Evolutionary conservation across 805 yeast genomes (phyloP).

Genomic region (Danielozyma ontarioensis): DNA sequence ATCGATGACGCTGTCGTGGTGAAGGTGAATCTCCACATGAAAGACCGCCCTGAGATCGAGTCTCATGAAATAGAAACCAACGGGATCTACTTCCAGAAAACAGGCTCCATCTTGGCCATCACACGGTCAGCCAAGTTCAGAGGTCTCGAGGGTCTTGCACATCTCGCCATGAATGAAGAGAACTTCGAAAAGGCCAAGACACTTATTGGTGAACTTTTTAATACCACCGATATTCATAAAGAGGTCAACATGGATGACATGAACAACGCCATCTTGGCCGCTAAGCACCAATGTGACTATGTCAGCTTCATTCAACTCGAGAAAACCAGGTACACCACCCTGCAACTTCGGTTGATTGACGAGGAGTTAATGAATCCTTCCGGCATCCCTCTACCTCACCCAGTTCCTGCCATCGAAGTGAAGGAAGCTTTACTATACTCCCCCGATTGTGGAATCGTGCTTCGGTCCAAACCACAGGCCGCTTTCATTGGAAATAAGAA

Average conservation of each 20-base stretch:
- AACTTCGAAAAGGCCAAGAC: slow-evolving; percentile 42
- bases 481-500: slow-evolving; percentile 49
- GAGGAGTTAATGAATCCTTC: slow-evolving; percentile 65
- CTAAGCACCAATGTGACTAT: slow-evolving; percentile 59
- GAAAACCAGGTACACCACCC: slow-evolving; percentile 48
- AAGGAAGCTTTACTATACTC: slow-evolving; percentile 64
- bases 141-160: slow-evolving; percentile 59
- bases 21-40: slow-evolving; percentile 20
- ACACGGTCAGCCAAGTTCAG: slow-evolving; percentile 62
- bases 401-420: slow-evolving; percentile 52
- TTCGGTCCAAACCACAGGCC: slow-evolving; percentile 20
- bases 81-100: slow-evolving; percentile 62
- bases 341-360: slow-evolving; percentile 60
- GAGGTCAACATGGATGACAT: slow-evolving; percentile 36
- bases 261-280: slow-evolving; percentile 26
- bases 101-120: slow-evolving; percentile 57
- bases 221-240: slow-evolving; percentile 34
- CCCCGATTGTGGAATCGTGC: slow-evolving; percentile 77
- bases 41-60: slow-evolving; percentile 44
- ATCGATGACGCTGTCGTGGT: slow-evolving; percentile 33
- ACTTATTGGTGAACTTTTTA: slow-evolving; percentile 39
- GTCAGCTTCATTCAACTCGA: slow-evolving; percentile 63
- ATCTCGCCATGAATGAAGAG: slow-evolving; percentile 39
- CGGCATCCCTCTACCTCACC: slow-evolving; percentile 65
- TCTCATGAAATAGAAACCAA: slow-evolving; percentile 45